Base-by-base conservation (phyloP, 805 yeast species). In the Schwanniomyces polymorphus region DNA sequence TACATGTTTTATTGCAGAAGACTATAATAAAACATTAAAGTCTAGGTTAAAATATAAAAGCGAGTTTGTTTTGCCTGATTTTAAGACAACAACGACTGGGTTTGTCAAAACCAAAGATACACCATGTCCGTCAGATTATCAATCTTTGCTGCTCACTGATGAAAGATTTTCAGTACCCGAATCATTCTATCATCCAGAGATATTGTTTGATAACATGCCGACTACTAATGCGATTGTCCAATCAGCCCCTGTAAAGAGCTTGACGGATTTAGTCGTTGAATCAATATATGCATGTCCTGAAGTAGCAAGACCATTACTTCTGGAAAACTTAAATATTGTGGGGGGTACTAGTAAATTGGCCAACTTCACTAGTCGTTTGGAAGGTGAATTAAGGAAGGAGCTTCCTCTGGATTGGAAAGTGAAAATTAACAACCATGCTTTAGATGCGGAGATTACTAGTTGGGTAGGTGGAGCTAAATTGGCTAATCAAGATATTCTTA, bases 131-230 rank as follows among this genome's bases (percentile, higher is more conserved):
- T 75, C 68, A 18, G 86, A 82, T 41, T 71, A 79, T 9, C 97
- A 91, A 63, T 74, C 84, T 1, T 68, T 92, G 31, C 69, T 76
- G 42, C 73, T 94, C 5, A 76, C 75, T 23, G 97, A 92, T 63
- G 99, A 94, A 64, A 68, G 97, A 47, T 92, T 94, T 65, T 77
- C 88, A 1, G 80, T 88, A 2, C 97, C 98, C 0, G 99, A 94
- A 60, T 74, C 88, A 1, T 72, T 88, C 29, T 91, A 89, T 64
- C 91, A 86, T 55, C 99, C 99, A 0, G 88, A 84, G 50, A 83
- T 88, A 46, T 50, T 72, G 46, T 65, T 73, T 49, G 76, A 72
- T 50, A 64, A 65, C 46, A 49, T 65, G 29, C 61, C 70, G 1
- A 48, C 70, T 10, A 60, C 54, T 18, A 61, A 56, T 45, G 42